phyloP scores from a whole-genome alignment of 257 asterid species.

The Nicotiana tabacum region DNA sequence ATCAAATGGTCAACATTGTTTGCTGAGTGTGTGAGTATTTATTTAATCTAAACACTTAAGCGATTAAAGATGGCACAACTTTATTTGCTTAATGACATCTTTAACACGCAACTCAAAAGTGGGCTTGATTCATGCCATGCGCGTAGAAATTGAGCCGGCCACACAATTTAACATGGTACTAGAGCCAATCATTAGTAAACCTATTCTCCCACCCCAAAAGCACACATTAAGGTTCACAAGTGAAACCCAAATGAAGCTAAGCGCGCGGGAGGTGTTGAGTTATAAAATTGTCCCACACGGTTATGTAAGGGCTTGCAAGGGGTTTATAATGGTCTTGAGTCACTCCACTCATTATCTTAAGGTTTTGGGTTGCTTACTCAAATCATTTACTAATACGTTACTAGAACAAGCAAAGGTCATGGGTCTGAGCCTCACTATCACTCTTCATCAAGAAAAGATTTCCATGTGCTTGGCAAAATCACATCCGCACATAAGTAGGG shows the following conservation, averaged over 20 bases:
- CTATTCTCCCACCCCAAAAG: neutral
- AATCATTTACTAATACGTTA: neutral
- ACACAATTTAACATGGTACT: neutral
- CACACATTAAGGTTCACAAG: neutral
- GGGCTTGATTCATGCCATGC: neutral
- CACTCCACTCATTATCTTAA: neutral
- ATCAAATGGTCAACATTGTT: neutral
- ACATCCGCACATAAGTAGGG: neutral
- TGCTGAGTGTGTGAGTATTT: neutral
- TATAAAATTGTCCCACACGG: neutral
- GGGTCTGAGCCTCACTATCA: neutral
- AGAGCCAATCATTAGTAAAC: neutral
- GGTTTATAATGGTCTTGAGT: neutral
- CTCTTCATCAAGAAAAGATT: conserved; percentile 11
- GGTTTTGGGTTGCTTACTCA: neutral
- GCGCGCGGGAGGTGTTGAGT: neutral
- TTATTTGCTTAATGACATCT: neutral
- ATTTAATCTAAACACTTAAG: neutral
- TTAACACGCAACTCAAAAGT: neutral
- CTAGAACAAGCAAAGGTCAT: neutral
- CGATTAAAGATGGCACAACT: neutral
- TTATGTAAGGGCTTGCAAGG: neutral
- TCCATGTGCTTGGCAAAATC: conserved; percentile 2
- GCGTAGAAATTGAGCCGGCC: neutral
- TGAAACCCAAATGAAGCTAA: neutral